Conservation (phyloP, 1,139 yeast species). For the Debaryomyces nepalensis region DNA sequence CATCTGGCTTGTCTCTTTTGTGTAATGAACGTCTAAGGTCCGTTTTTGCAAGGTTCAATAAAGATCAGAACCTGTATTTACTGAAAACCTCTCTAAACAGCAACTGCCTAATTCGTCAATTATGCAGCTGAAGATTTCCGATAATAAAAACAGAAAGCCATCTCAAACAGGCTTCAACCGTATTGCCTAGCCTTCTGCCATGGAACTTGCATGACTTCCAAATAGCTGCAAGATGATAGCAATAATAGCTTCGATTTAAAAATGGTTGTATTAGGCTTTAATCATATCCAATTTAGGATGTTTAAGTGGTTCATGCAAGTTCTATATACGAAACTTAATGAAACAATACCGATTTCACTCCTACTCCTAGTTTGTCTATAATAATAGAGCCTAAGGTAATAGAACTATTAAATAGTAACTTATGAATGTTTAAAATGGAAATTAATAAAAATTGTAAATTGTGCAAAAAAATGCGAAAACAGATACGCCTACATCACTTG, state of each 20-base stretch:
- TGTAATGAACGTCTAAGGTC: conserved; percentile 3
- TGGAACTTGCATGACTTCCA: too few species aligned
- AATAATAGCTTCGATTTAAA: not conserved
- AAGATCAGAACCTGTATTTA: not conserved
- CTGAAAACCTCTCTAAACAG: not conserved
- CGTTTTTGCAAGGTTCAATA: not conserved
- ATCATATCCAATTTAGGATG: not conserved
- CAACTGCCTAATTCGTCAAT: not conserved
- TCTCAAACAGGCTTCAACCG: too few species aligned
- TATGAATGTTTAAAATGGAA: too few species aligned
- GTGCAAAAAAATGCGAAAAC: too few species aligned
- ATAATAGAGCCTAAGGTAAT: too few species aligned
- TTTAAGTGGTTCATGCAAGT: not conserved
- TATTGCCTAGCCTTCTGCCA: too few species aligned
- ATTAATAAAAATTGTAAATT: too few species aligned
- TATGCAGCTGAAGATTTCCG: conserved; percentile 6
- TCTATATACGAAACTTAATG: not conserved
- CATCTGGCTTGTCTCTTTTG: not conserved
- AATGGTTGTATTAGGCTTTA: not conserved
- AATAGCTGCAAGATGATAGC: not conserved
- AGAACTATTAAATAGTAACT: too few species aligned
- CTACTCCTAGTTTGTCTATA: too few species aligned
- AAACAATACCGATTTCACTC: too few species aligned
- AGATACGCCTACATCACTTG: too few species aligned
- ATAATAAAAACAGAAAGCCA: not conserved